Evolutionary conservation across 1,139 yeast species (phyloP).

Genomic region (Pichia inconspicua): DNA sequence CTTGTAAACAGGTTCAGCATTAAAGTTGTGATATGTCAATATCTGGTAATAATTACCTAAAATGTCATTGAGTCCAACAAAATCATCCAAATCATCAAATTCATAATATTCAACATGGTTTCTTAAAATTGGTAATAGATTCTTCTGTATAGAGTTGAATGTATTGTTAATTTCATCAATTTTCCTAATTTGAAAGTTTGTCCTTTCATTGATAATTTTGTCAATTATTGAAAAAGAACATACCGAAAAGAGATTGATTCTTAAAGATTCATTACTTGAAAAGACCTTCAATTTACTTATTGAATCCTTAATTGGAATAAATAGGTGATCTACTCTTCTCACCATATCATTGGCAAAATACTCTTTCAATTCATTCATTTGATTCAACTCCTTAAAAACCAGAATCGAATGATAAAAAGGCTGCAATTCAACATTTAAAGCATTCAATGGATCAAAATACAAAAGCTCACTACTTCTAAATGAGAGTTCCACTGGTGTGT

Average conservation of each 20-base stretch:
- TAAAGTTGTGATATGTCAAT: slow-evolving; percentile 64
- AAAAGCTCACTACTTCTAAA: slow-evolving; percentile 26
- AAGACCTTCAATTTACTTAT: slow-evolving; percentile 17
- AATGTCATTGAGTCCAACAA: slow-evolving; percentile 44
- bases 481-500: slow-evolving; percentile 68
- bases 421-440: slow-evolving; percentile 46
- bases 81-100: slow-evolving; percentile 28
- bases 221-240: slow-evolving; percentile 77
- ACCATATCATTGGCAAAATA: slow-evolving; percentile 68
- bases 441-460: slow-evolving; percentile 39
- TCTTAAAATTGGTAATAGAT: slow-evolving; percentile 39
- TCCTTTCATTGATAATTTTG: slow-evolving; percentile 50
- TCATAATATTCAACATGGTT: slow-evolving; percentile 28
- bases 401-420: slow-evolving; percentile 77
- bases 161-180: slow-evolving; percentile 61
- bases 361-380: slow-evolving; percentile 48
- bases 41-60: slow-evolving; percentile 71
- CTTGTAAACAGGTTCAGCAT: slow-evolving; percentile 54
- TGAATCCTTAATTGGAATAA: slow-evolving; percentile 35
- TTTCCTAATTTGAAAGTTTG: slow-evolving; percentile 47
- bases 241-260: slow-evolving; percentile 52
- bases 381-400: slow-evolving; percentile 70
- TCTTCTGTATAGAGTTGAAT: slow-evolving; percentile 64
- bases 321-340: slow-evolving; percentile 63
- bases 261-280: slow-evolving; percentile 34